Conservation (phyloP, 257 asterid genomes). For the Fraxinus pennsylvanica region DNA sequence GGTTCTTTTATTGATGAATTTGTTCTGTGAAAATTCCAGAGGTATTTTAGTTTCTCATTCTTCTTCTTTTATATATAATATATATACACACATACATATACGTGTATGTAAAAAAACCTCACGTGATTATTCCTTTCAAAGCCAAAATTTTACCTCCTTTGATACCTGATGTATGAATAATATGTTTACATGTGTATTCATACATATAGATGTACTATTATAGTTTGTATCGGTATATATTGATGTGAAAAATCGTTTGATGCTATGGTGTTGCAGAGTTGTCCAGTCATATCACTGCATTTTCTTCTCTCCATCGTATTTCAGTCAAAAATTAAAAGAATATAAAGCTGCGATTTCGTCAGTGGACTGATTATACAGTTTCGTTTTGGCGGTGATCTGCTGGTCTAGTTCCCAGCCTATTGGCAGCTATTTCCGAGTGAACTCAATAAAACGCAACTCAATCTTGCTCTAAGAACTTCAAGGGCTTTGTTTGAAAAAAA, state of each 20-base stretch:
- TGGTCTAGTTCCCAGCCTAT: slow-evolving; percentile 24
- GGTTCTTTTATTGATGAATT: slow-evolving; percentile 36
- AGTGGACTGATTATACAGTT: slow-evolving; percentile 31
- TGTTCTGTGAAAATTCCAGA: slow-evolving; percentile 30
- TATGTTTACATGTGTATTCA: neutral
- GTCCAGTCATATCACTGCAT: slow-evolving; percentile 45
- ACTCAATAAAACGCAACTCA: neutral
- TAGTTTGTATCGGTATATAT: neutral
- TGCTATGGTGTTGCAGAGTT: slow-evolving; percentile 31
- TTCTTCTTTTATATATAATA: neutral
- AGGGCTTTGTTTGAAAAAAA: slow-evolving; percentile 3
- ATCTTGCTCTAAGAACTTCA: neutral
- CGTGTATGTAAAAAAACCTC: neutral
- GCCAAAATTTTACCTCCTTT: slow-evolving; percentile 33
- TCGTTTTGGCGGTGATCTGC: slow-evolving; percentile 36
- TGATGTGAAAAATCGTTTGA: slow-evolving; percentile 23
- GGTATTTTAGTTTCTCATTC: slow-evolving; percentile 18
- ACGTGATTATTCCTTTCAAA: slow-evolving; percentile 25
- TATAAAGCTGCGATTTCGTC: slow-evolving; percentile 35
- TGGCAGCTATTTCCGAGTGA: slow-evolving; percentile 32
- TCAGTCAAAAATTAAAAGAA: slow-evolving; percentile 35
- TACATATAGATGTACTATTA: neutral
- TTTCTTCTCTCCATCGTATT: slow-evolving; percentile 21
- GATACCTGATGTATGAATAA: neutral
- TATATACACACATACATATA: neutral